Conservation (phyloP, 2,329 filamentous ascomycete genomes). For the Stemphylium vesicarium region DNA sequence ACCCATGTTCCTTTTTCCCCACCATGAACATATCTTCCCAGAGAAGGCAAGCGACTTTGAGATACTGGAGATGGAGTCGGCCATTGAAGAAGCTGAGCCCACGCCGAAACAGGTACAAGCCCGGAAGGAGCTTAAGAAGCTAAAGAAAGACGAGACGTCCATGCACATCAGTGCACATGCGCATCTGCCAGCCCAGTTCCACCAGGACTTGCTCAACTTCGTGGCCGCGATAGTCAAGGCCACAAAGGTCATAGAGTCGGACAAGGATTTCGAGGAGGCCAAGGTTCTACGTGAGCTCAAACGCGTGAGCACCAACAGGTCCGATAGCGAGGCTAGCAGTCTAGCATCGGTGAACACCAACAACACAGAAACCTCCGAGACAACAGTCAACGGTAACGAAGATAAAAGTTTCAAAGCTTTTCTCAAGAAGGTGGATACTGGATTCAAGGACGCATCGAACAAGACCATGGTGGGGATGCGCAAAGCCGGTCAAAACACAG, state of each 20-base stretch:
- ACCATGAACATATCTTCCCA: slow-evolving; percentile 62
- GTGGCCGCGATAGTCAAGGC: slow-evolving; percentile 63
- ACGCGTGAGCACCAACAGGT: slow-evolving; percentile 30
- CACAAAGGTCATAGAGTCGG: slow-evolving; percentile 62
- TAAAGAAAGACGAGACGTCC: slow-evolving; percentile 56
- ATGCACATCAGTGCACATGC: slow-evolving; percentile 58
- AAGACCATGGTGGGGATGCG: slow-evolving; percentile 56
- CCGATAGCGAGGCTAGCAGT: slow-evolving; percentile 32
- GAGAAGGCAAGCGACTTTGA: slow-evolving; percentile 45
- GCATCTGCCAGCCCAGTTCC: slow-evolving; percentile 57
- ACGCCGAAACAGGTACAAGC: slow-evolving; percentile 53
- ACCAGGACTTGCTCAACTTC: slow-evolving; percentile 61
- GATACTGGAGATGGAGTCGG: slow-evolving; percentile 43
- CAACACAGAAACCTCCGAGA: slow-evolving; percentile 18
- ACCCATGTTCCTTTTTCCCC: slow-evolving; percentile 59
- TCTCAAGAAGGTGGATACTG: slow-evolving; percentile 30
- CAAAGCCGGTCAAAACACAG: slow-evolving; percentile 52
- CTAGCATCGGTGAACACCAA: slow-evolving; percentile 28
- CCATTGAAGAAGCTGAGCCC: slow-evolving; percentile 53
- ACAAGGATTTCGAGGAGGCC: slow-evolving; percentile 54
- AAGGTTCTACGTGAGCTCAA: slow-evolving; percentile 36
- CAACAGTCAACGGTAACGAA: slow-evolving; percentile 17
- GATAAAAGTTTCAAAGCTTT: slow-evolving; percentile 34
- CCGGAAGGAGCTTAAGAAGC: slow-evolving; percentile 49
- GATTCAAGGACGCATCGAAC: slow-evolving; percentile 41